Evolutionary conservation across 805 yeast species (phyloP), one percentile per base, ranked within the genome.

Genomic region (Ogataea neopini): DNA sequence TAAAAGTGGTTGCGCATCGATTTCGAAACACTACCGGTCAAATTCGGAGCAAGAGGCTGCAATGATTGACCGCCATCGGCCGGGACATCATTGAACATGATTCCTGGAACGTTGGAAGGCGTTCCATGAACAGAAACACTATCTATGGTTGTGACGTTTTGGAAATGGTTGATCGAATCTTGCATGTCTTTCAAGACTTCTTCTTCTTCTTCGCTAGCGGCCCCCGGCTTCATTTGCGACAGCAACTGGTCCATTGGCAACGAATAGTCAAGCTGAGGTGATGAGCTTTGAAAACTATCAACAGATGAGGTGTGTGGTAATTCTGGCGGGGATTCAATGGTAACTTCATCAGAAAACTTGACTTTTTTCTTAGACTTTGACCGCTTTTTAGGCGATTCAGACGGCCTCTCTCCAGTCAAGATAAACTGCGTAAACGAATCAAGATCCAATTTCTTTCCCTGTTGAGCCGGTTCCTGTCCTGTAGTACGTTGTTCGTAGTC

Each of bases 371-470:
- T 63, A 30, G 70, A 69, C 56, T 73, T 74, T 45, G 70, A 69
- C 48, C 67, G 71, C 59, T 63, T 69, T 40, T 53, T 65, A 49
- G 51, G 61, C 42, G 54, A 62, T 45, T 77, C 74, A 13, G 64
- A 71, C 19, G 88, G 88, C 32, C 87, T 69, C 54, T 84, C 80
- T 2, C 97, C 97, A 0, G 96, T 88, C 56, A 91, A 69, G 58
- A 89, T 74, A 59, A 91, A 82, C 53, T 86, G 84, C 14, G 96
- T 87, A 65, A 91, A 91, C 25, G 89, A 80, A 64, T 91, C 96
- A 55, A 91, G 71, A 61, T 91, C 96, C 19, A 88, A 74, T 45
- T 80, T 81, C 22, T 56, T 58, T 3, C 52, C 48, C 29, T 53
- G 50, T 37, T 49, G 52, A 14, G 10, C 6, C 18, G 14, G 43